A percentile compares a stretch with the other conserved stretches of the same genome.
phyloP scores from a whole-genome alignment of 768 basidiomycete species.

The Tephrocybe sp. region DNA sequence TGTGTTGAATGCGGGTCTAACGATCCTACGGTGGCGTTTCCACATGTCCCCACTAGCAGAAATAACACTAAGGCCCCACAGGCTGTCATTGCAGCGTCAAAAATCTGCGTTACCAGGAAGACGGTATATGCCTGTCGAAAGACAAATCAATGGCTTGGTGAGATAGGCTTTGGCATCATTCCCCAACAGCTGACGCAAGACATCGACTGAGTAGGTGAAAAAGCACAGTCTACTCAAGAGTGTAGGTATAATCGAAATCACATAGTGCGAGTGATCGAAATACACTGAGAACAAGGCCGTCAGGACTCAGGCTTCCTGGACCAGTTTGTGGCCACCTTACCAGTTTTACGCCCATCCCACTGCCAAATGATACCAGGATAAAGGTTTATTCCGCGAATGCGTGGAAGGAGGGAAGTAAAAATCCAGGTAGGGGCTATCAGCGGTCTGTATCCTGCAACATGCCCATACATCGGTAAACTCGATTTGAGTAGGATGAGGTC shows the following conservation, averaged over 20 bases:
- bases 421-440: constrained; percentile 11
- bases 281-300: constrained; percentile 14
- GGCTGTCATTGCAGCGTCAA: constrained; percentile 7
- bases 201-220: constrained; percentile 23
- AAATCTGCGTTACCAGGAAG: not conserved
- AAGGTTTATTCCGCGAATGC: constrained; percentile 9
- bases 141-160: constrained; percentile 13
- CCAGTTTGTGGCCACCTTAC: not conserved
- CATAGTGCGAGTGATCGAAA: constrained; percentile 23
- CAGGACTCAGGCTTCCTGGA: no score
- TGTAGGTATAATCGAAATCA: constrained; percentile 24
- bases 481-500: not conserved
- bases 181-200: constrained; percentile 21
- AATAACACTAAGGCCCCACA: constrained; percentile 36
- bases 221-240: constrained; percentile 15
- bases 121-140: constrained; percentile 1
- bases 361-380: constrained; percentile 12
- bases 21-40: constrained; percentile 32
- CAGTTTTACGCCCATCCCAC: constrained; percentile 12
- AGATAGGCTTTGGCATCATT: constrained; percentile 15
- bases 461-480: not conserved
- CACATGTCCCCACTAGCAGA: constrained; percentile 32
- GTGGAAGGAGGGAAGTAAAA: constrained; percentile 11
- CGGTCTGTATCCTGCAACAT: constrained; percentile 12
- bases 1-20: constrained; percentile 31